Evolutionary conservation across 208 protist genomes (phyloP).

Genomic region (Acanthamoeba lenticulata): DNA sequence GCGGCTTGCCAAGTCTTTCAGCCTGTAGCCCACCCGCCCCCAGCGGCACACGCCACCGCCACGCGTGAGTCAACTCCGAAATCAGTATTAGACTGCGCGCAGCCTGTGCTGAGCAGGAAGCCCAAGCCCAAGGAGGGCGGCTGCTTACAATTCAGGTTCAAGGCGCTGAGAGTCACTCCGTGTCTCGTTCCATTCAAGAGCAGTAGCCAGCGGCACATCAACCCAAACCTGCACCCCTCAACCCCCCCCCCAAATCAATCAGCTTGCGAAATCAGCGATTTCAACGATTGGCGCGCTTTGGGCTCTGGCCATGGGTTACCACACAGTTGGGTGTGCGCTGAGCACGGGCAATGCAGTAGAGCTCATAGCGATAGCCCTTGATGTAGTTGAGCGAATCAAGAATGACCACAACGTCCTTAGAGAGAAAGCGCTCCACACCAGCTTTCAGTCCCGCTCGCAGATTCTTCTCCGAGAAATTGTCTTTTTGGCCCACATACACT

Average conservation of each 20-base stretch:
- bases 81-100: conserved; percentile 11
- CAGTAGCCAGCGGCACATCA: conserved; percentile 57
- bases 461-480: conserved; percentile 75
- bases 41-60: no score
- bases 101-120: not conserved
- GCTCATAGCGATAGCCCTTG: conserved; percentile 86
- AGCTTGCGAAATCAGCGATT: not conserved
- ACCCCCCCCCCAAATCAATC: no score
- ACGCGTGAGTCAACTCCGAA: not conserved
- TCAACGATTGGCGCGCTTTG: not conserved
- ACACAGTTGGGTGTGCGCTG: conserved; percentile 68
- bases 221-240: conserved; percentile 68
- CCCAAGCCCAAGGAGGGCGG: not conserved
- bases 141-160: not conserved
- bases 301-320: not conserved
- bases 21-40: not conserved
- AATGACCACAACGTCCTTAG: conserved; percentile 79
- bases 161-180: conserved; percentile 51
- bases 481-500: no score
- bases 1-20: conserved; percentile 68
- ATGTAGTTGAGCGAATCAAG: conserved; percentile 87
- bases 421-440: conserved; percentile 74
- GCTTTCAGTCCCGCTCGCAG: conserved; percentile 74
- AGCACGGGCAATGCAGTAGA: conserved; percentile 80
- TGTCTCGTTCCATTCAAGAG: conserved; percentile 71